These are phyloP conservation scores for Collybia mongolica DNA, from an alignment of 768 basidiomycete species.

Conservation along the genomic window DNA sequence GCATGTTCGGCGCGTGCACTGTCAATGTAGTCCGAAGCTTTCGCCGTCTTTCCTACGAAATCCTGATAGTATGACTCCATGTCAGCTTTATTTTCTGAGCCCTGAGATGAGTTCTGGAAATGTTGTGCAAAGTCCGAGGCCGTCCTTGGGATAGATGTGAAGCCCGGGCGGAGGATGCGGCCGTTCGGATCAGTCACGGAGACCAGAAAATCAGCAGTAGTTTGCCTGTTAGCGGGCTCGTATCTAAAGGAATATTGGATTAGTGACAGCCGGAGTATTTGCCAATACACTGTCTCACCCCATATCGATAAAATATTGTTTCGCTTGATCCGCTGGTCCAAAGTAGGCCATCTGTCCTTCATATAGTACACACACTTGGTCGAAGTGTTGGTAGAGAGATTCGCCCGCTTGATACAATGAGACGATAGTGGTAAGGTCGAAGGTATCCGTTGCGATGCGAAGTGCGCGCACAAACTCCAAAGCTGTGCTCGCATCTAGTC, in stretches of 20 bases:
- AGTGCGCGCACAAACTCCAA: constrained; percentile 70
- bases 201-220: constrained; percentile 65
- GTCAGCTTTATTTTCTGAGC: constrained; percentile 41
- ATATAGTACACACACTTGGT: constrained; percentile 80
- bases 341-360: constrained; percentile 76
- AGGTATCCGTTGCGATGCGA: constrained; percentile 60
- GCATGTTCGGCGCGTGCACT: constrained; percentile 55
- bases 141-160: constrained; percentile 46
- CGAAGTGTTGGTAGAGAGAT: constrained; percentile 60
- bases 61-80: constrained; percentile 42
- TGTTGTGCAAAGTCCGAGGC: constrained; percentile 56
- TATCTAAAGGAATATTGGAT: constrained; percentile 30
- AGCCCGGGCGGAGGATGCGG: constrained; percentile 46
- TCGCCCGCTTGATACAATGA: constrained; percentile 87
- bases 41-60: constrained; percentile 43
- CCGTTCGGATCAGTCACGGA: constrained; percentile 59
- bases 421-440: constrained; percentile 61
- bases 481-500: constrained; percentile 69
- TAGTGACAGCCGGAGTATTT: neutral
- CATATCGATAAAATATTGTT: constrained; percentile 70
- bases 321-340: constrained; percentile 62
- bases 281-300: constrained; percentile 21
- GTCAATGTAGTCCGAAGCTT: constrained; percentile 38
- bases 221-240: constrained; percentile 60
- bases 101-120: constrained; percentile 39